These are phyloP conservation scores for Sporobolomyces roseus DNA, from an alignment of 768 basidiomycete species.

Conservation along the genomic window DNA sequence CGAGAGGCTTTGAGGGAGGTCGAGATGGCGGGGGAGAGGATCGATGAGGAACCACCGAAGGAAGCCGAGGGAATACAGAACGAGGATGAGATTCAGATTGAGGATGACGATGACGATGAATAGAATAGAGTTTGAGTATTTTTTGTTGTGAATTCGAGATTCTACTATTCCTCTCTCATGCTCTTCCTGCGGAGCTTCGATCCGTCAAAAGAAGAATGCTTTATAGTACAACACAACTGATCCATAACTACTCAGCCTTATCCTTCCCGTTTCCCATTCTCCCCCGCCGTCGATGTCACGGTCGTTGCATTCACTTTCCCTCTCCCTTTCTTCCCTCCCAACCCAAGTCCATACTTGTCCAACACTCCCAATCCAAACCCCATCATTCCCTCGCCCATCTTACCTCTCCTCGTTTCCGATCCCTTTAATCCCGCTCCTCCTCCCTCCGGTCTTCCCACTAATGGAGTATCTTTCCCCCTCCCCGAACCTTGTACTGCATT, in stretches of 20 bases:
- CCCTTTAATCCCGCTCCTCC: not conserved
- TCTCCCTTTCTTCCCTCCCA: not conserved
- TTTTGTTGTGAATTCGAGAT: not conserved
- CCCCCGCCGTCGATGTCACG: not conserved
- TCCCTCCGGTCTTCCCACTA: not conserved
- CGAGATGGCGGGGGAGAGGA: slow-evolving; percentile 4
- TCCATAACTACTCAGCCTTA: not conserved
- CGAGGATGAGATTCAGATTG: slow-evolving; percentile 30
- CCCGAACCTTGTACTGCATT: not conserved
- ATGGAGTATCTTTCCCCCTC: slow-evolving; percentile 1
- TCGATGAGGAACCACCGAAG: slow-evolving; percentile 23
- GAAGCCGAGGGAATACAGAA: slow-evolving; percentile 5
- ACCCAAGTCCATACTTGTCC: slow-evolving; percentile 7
- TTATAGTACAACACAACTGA: too few species aligned
- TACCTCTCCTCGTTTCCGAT: not conserved
- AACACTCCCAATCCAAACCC: slow-evolving; percentile 4
- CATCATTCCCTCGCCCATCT: not conserved
- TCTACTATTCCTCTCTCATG: not conserved
- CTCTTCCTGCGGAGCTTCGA: too few species aligned
- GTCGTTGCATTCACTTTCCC: not conserved
- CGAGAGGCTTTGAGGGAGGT: slow-evolving; percentile 18
- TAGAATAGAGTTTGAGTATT: not conserved
- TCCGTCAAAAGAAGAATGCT: too few species aligned
- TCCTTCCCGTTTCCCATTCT: not conserved
- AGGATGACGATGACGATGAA: slow-evolving; percentile 22